phyloP scores from a whole-genome alignment of 2,329 filamentous ascomycete genomes.

The Penicillium sp. region DNA sequence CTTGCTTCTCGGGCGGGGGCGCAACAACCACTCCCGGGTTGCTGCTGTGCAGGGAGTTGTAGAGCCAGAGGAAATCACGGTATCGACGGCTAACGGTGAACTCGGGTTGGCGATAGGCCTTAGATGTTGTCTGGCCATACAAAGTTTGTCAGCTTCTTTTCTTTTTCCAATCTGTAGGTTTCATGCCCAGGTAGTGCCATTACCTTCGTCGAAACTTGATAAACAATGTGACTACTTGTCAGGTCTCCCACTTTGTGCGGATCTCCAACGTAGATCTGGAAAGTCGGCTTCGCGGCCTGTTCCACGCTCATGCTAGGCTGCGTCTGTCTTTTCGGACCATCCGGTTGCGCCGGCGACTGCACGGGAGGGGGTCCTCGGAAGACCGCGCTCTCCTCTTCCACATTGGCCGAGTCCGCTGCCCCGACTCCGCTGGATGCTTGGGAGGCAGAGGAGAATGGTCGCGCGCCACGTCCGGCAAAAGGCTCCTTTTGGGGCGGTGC shows the following conservation, averaged over 20 bases:
- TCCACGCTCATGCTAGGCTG: conserved; percentile 86
- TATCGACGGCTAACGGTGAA: conserved; percentile 94
- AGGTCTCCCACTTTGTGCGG: conserved; percentile 97
- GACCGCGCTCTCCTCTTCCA: conserved; percentile 67
- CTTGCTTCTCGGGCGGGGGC: conserved; percentile 95
- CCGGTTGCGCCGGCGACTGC: conserved; percentile 47
- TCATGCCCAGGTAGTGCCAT: conserved; percentile 13
- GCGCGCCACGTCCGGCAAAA: conserved; percentile 35
- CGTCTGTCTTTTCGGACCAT: conserved; percentile 50
- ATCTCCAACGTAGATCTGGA: conserved; percentile 88
- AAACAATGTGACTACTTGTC: conserved; percentile 96
- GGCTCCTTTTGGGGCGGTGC: conserved; percentile 60
- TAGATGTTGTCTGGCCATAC: conserved; percentile 73
- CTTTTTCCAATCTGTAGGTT: neutral
- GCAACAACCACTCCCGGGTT: conserved; percentile 94
- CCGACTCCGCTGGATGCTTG: conserved; percentile 50
- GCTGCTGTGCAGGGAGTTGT: conserved; percentile 88
- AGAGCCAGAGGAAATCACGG: conserved; percentile 96
- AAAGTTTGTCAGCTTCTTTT: neutral
- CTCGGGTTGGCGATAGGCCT: conserved; percentile 87
- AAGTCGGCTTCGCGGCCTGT: conserved; percentile 87
- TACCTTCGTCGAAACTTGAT: conserved; percentile 91
- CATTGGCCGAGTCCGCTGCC: conserved; percentile 64
- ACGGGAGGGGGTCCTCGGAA: conserved; percentile 62
- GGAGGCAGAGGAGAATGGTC: conserved; percentile 40